phyloP scores from a whole-genome alignment of 495 filamentous ascomycete species.

The Penicillium crystallinum region DNA sequence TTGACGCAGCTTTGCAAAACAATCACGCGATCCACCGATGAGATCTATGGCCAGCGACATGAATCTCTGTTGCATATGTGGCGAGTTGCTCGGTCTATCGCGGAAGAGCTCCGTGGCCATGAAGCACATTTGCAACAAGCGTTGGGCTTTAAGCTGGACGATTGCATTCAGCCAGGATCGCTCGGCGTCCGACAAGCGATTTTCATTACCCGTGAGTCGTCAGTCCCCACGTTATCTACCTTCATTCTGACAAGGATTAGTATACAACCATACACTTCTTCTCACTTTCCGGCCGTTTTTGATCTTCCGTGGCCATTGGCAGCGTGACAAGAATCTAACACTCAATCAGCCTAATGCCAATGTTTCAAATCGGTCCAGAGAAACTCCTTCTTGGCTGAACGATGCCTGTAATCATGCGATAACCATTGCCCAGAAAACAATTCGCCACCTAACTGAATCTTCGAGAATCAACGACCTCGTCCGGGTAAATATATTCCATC shows the following conservation, averaged over 20 bases:
- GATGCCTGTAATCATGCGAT: slow-evolving; percentile 40
- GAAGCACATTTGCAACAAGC: slow-evolving; percentile 27
- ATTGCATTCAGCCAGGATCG: slow-evolving; percentile 24
- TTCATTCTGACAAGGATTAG: slow-evolving; percentile 15
- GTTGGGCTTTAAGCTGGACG: slow-evolving; percentile 33
- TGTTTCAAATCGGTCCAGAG: slow-evolving; percentile 18
- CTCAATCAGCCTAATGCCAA: slow-evolving; percentile 1
- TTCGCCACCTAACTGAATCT: slow-evolving; percentile 34
- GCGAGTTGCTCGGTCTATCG: slow-evolving; percentile 36
- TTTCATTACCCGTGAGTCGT: slow-evolving; percentile 28
- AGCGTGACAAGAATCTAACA: slow-evolving; percentile 23
- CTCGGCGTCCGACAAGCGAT: slow-evolving; percentile 37
- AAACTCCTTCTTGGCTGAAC: slow-evolving; percentile 39
- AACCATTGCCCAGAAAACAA: slow-evolving; percentile 32
- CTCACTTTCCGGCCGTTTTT: slow-evolving; percentile 44
- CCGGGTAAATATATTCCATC: slow-evolving; percentile 18
- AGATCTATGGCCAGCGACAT: slow-evolving; percentile 37
- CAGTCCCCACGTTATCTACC: not conserved
- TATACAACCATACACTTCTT: slow-evolving; percentile 39
- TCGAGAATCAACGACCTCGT: slow-evolving; percentile 33
- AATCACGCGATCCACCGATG: slow-evolving; percentile 29
- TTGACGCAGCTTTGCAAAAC: slow-evolving; percentile 30
- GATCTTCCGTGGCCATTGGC: slow-evolving; percentile 41
- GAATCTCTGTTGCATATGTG: slow-evolving; percentile 44
- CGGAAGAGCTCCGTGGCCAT: slow-evolving; percentile 29